Evolutionary conservation across 1,139 yeast species (phyloP).

Genomic region (Candida labiduridarum): DNA sequence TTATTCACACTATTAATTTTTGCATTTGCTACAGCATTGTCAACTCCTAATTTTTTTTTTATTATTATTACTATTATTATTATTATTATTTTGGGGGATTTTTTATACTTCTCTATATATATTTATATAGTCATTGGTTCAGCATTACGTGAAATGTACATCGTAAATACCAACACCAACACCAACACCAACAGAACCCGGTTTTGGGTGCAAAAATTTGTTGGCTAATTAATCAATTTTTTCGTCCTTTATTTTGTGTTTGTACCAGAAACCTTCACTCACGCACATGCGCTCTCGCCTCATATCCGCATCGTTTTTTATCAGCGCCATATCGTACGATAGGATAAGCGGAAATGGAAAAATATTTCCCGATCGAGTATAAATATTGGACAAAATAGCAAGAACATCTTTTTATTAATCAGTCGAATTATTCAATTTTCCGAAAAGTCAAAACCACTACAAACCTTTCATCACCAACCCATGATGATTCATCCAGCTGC

Average conservation of each 20-base stretch:
- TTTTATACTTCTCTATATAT: background rate
- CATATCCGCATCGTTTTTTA: too few species aligned
- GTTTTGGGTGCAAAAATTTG: background rate
- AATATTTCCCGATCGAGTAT: background rate
- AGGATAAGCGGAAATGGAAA: background rate
- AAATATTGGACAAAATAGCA: background rate
- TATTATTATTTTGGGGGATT: too few species aligned
- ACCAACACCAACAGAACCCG: background rate
- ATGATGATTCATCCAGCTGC: background rate
- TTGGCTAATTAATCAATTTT: background rate
- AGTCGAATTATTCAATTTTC: too few species aligned
- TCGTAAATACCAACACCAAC: background rate
- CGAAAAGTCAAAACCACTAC: background rate
- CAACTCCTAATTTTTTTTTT: background rate
- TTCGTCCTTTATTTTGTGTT: background rate
- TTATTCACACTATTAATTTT: background rate
- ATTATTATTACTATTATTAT: background rate
- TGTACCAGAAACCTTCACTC: background rate
- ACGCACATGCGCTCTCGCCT: background rate
- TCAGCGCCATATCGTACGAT: background rate
- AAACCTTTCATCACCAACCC: background rate
- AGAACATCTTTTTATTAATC: background rate
- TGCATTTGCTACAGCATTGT: conserved; percentile 1
- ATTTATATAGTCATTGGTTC: background rate
- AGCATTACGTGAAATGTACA: background rate